Conservation (phyloP, 495 filamentous ascomycete genomes). For the Clavariopsis aquatica region DNA sequence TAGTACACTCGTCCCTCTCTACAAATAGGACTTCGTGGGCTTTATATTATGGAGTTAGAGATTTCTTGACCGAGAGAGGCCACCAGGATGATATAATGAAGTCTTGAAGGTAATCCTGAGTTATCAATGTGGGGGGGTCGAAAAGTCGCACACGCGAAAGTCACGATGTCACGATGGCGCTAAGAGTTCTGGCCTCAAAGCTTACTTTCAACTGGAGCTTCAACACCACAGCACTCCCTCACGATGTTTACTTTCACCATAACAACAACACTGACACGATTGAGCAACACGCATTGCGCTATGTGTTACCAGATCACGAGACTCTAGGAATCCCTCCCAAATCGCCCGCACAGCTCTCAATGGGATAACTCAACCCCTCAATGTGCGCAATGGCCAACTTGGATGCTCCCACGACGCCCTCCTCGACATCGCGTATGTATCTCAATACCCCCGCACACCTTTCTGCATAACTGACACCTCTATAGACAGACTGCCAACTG, state of each 20-base stretch:
- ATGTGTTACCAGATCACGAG: slow-evolving; percentile 22
- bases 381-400: slow-evolving; percentile 32
- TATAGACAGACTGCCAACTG: slow-evolving; percentile 76
- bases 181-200: background rate
- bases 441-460: background rate
- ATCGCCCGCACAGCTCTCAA: slow-evolving; percentile 1
- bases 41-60: background rate
- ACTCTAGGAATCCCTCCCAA: background rate
- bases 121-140: background rate
- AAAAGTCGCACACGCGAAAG: no score
- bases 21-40: background rate
- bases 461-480: slow-evolving; percentile 19
- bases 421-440: slow-evolving; percentile 40
- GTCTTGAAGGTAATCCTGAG: background rate
- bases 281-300: slow-evolving; percentile 4
- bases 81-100: background rate
- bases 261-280: slow-evolving; percentile 9
- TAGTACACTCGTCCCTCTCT: background rate
- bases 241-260: slow-evolving; percentile 4
- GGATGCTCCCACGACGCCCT: slow-evolving; percentile 41
- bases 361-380: background rate
- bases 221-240: slow-evolving; percentile 1
- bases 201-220: background rate
- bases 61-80: background rate
- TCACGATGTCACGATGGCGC: slow-evolving; percentile 9